A percentile compares a stretch with the other conserved stretches of the same genome.
Evolutionary conservation across 768 basidiomycete genomes (phyloP).

Genomic region (Leucocoprinus leucothites): DNA sequence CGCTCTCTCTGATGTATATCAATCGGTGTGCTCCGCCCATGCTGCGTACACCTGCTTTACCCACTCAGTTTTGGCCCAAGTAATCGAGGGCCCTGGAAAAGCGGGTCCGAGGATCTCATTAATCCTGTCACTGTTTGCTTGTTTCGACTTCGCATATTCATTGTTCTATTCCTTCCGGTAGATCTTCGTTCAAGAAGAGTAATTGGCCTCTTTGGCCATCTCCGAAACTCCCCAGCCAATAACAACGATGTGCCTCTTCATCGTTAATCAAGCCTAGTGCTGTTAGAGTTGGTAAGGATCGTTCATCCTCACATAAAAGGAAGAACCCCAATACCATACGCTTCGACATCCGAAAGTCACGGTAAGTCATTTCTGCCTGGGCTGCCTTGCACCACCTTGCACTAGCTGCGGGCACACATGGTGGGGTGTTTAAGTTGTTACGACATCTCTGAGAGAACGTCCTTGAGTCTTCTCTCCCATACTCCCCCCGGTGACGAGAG

Average conservation of each 20-base stretch:
- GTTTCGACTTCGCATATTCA: too few relatives aligned
- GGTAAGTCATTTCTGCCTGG: neutral
- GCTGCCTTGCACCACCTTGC: neutral
- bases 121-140: neutral
- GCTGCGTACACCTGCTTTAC: neutral
- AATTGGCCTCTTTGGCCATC: neutral
- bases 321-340: neutral
- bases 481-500: neutral
- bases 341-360: constrained; percentile 3
- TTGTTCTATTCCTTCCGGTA: too few relatives aligned
- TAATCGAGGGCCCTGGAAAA: neutral
- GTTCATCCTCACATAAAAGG: neutral
- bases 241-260: constrained; percentile 1
- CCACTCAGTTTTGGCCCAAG: neutral
- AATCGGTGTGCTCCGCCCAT: neutral
- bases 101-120: neutral
- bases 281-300: neutral
- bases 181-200: too few relatives aligned
- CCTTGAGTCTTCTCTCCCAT: neutral
- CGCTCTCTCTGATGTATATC: neutral
- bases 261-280: neutral
- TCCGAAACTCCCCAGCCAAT: neutral
- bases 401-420: neutral
- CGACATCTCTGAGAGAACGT: neutral
- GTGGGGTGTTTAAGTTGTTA: neutral